Percentiles rank a stretch among this genome's conserved stretches.
phyloP scores from a whole-genome alignment of 495 filamentous ascomycete species.

The Aspergillus biplanus region DNA sequence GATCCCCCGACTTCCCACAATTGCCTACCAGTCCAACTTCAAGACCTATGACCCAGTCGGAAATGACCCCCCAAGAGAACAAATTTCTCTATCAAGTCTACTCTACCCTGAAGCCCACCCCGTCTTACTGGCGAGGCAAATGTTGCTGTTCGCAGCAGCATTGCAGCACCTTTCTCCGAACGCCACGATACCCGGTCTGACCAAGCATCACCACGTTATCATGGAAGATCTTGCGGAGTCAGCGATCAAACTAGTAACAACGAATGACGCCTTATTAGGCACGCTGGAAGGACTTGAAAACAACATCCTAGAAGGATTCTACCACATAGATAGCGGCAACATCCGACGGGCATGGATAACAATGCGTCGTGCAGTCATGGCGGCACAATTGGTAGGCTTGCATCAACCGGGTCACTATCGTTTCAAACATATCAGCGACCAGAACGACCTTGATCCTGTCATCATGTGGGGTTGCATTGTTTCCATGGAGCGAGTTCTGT shows the following conservation, averaged over 20 bases:
- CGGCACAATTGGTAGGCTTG: constrained; percentile 3
- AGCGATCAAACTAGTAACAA: neutral
- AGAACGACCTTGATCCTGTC: neutral
- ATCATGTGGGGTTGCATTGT: constrained; percentile 8
- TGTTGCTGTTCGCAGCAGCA: constrained; percentile 7
- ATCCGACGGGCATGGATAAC: constrained; percentile 12
- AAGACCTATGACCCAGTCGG: neutral
- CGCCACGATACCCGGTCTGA: neutral
- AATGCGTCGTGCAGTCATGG: constrained; percentile 9
- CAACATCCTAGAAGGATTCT: constrained; percentile 6
- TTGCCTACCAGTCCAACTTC: constrained; percentile 8
- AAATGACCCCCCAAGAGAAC: neutral
- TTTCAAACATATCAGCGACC: constrained; percentile 2
- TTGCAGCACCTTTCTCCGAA: constrained; percentile 6
- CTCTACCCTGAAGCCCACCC: constrained; percentile 3
- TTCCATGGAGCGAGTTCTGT: constrained; percentile 2
- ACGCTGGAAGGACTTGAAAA: constrained; percentile 9
- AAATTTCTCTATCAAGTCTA: neutral
- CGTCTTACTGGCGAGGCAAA: constrained; percentile 8
- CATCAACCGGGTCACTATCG: constrained; percentile 12
- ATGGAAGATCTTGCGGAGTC: constrained; percentile 12
- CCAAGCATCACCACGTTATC: neutral
- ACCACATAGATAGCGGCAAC: constrained; percentile 11
- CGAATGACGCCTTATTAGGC: constrained; percentile 1
- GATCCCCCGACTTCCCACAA: neutral